Base-by-base conservation (phyloP, 805 yeast species). In the Kodamaea laetipori region DNA sequence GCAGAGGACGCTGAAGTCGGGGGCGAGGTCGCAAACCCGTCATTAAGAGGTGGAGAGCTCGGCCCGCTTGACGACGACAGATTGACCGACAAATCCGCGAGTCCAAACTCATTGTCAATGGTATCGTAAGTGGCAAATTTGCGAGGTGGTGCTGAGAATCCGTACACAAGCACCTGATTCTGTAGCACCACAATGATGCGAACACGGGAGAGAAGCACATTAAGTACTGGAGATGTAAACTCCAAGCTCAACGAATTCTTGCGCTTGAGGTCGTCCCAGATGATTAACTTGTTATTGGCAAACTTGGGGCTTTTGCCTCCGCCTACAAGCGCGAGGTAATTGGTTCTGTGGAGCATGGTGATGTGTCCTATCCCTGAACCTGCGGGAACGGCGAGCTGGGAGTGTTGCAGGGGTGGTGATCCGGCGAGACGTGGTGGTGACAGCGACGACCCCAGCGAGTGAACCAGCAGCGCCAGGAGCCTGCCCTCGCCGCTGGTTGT, bases 231-330 rank as follows among this genome's bases (percentile, higher is more conserved):
- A 36, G 82, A 78, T 71, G 77, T 75, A 58, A 90, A 89, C 59
- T 87, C 94, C 46, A 94, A 65, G 27, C 77, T 76, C 13, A 88
- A 70, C 3, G 90, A 84, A 21, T 82, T 82, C 51, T 81, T 82
- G 49, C 83, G 77, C 63, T 87, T 86, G 47, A 87, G 63, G 60
- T 92, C 98, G 64, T 92, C 97, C 96, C 97, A 94, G 12, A 92
- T 82, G 26, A 89, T 76, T 28, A 90, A 77, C 60, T 86, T 86
- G 65, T 87, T 88, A 52, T 79, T 73, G 1, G 96, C 86, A 55
- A 80, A 87, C 48, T 79, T 74, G 16, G 97, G 97, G 46, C 75
- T 76, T 49, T 76, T 74, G 1, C 97, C 97, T 12, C 97, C 97
- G 1, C 97, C 97, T 0, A 90, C 87, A 33, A 94, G 66, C 0